Percentiles rank a stretch among this genome's conserved stretches.
These are phyloP conservation scores for Sanguinoderma infundibulare DNA, from an alignment of 1,284 basidiomycete genomes.

Conservation along the genomic window DNA sequence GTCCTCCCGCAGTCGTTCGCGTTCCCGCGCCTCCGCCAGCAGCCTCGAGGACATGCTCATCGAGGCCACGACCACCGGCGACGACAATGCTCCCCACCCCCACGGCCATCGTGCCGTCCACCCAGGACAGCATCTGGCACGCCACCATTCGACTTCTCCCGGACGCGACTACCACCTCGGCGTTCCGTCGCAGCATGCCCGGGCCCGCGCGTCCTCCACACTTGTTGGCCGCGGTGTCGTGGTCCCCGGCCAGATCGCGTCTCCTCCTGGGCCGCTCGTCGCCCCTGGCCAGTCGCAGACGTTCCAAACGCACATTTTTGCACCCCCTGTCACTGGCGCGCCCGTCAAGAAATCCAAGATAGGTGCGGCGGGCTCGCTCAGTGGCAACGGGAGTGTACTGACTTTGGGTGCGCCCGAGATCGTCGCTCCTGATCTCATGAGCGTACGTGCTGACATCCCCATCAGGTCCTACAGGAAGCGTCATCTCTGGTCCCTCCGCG, in stretches of 20 bases:
- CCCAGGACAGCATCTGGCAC: constrained; percentile 31
- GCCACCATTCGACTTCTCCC: constrained; percentile 31
- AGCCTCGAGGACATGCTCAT: constrained; percentile 67
- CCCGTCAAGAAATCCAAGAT: constrained; percentile 57
- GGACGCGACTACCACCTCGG: constrained; percentile 29
- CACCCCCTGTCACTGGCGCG: constrained; percentile 69
- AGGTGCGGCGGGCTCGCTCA: constrained; percentile 17
- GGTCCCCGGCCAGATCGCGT: constrained; percentile 12
- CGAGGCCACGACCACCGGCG: constrained; percentile 49
- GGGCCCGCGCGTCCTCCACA: constrained; percentile 27
- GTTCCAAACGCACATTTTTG: constrained; percentile 71
- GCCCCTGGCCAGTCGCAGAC: constrained; percentile 47
- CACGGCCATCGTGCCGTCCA: constrained; percentile 24
- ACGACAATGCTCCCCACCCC: constrained; percentile 26
- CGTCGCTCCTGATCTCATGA: no score
- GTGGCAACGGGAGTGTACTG: constrained; percentile 31
- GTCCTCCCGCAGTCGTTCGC: constrained; percentile 35
- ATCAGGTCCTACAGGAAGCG: constrained; percentile 31
- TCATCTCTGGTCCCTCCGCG: constrained; percentile 34
- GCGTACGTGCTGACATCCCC: background rate
- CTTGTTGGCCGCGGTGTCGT: constrained; percentile 10
- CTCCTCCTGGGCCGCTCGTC: constrained; percentile 36
- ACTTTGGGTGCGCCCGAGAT: constrained; percentile 27
- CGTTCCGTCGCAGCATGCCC: constrained; percentile 24
- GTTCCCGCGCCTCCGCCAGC: constrained; percentile 38